These are phyloP conservation scores for Penicillium bovifimosum DNA, from an alignment of 495 filamentous ascomycete species.

Conservation along the genomic window DNA sequence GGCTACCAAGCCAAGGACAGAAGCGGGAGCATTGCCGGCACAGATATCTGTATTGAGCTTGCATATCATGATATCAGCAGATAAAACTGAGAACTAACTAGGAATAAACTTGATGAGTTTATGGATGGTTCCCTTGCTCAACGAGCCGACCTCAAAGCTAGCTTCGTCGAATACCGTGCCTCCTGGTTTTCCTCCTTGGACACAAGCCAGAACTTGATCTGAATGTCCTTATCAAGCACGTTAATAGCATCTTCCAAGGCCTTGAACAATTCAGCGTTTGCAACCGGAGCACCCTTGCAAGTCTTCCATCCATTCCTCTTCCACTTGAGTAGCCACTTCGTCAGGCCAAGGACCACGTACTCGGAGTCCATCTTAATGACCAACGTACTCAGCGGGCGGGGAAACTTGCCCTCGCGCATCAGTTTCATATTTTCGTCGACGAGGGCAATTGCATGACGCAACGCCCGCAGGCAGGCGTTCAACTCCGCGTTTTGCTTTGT, in stretches of 20 bases:
- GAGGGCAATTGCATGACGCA: background rate
- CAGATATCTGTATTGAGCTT: background rate
- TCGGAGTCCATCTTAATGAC: conserved; percentile 45
- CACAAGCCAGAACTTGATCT: conserved; percentile 15
- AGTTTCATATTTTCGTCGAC: too few relatives aligned
- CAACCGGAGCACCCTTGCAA: conserved; percentile 11
- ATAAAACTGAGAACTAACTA: background rate
- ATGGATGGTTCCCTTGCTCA: background rate
- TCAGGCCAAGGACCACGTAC: conserved; percentile 37
- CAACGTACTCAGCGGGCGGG: conserved; percentile 17
- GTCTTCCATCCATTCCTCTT: conserved; percentile 31
- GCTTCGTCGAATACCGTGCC: background rate
- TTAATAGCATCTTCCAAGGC: conserved; percentile 2
- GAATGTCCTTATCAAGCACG: conserved; percentile 5
- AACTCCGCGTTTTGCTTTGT: conserved; percentile 18
- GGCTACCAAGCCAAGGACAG: background rate
- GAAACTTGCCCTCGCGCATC: background rate
- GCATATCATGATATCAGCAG: background rate
- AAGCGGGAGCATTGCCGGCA: background rate
- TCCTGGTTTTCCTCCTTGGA: background rate
- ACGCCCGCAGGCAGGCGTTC: conserved; percentile 11
- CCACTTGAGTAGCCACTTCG: conserved; percentile 38
- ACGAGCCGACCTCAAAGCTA: background rate
- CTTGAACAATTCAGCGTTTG: conserved; percentile 9
- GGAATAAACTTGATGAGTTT: background rate